A percentile compares a stretch with the other conserved stretches of the same genome.
phyloP scores from a whole-genome alignment of 345 rosid species.

The Noccaea caerulescens region DNA sequence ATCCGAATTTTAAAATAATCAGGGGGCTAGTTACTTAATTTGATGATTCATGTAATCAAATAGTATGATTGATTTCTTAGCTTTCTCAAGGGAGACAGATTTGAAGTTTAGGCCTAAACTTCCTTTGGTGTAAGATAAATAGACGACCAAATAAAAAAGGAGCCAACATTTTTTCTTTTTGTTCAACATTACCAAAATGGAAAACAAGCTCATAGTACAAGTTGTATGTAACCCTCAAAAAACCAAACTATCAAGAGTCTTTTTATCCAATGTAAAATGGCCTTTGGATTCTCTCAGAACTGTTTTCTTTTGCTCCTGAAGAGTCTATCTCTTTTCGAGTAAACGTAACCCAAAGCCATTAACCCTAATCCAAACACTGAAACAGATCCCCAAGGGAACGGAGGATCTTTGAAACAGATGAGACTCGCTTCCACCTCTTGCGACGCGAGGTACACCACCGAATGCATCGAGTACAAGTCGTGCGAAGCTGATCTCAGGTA shows the following conservation, averaged over 20 bases:
- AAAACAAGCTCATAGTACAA: slow-evolving; percentile 41
- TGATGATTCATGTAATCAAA: background rate
- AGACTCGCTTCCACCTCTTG: slow-evolving; percentile 91
- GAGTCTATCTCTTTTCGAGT: slow-evolving; percentile 64
- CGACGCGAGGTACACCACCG: slow-evolving; percentile 75
- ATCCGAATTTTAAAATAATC: background rate
- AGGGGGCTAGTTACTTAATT: background rate
- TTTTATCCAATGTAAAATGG: slow-evolving; percentile 10
- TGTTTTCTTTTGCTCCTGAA: slow-evolving; percentile 90
- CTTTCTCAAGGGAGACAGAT: background rate
- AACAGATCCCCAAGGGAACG: slow-evolving; percentile 81
- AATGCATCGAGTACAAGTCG: slow-evolving; percentile 79
- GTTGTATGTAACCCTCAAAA: slow-evolving; percentile 18
- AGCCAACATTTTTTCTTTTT: slow-evolving; percentile 6
- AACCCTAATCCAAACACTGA: slow-evolving; percentile 59
- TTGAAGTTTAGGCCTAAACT: background rate
- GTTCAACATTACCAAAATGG: slow-evolving; percentile 30
- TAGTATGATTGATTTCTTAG: background rate
- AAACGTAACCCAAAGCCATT: slow-evolving; percentile 62
- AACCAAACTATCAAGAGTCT: slow-evolving; percentile 34
- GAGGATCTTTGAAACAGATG: slow-evolving; percentile 93
- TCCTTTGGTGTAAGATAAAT: background rate
- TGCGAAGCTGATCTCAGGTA: slow-evolving; percentile 82
- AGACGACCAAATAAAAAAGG: background rate
- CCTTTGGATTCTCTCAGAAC: slow-evolving; percentile 57